Base-by-base conservation (phyloP, 2,329 filamentous ascomycete species). In the Pyricularia sp. region DNA sequence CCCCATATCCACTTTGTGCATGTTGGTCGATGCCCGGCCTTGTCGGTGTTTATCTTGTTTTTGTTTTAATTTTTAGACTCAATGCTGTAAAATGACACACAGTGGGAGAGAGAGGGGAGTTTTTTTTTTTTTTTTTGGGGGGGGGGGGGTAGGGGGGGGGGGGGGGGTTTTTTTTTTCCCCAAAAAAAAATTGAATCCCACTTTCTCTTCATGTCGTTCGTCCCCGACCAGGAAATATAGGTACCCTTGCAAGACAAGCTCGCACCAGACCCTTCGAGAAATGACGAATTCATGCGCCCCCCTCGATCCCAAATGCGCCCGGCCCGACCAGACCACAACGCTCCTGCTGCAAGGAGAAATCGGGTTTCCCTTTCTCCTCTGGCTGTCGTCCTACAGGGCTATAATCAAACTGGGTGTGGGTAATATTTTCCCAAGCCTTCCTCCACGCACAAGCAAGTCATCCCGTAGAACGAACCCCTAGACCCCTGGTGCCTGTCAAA, bases 231-330 rank as follows among this genome's bases (percentile, higher is more conserved):
- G 9, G 9, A 11, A 33, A 33, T 10, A 42, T 20, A 42, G 9
- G 36, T 7, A 50, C 42, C 42, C 42, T 50, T 50, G 42, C 42
- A 50, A 50, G 42, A 50, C 42, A 50, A 50, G 42, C 42, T n/a
- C 20, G 42, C 36, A 14, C 42, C 42, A 50, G 20, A 50, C 42
- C 42, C 42, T 23, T 26, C 31, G 30, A 42, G 64, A 65, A 65
- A 65, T 65, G 64, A 65, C 64, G 64, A 65, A 25, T 65, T 65
- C 64, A 65, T 65, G 64, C 64, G 64, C 31, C 10, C 25, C 63
- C 31, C 31, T 11, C 20, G 10, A 28, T 25, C 31, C 25, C 30
- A 14, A 12, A 42, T 50, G 42, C 17, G 42, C 42, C 14, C 20
- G 42, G 42, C 20, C 42, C 42, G 42, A 50, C 42, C 42, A 64